These are phyloP conservation scores for Cystofilobasidium capitatum DNA, from an alignment of 768 basidiomycete species.

Conservation along the genomic window DNA sequence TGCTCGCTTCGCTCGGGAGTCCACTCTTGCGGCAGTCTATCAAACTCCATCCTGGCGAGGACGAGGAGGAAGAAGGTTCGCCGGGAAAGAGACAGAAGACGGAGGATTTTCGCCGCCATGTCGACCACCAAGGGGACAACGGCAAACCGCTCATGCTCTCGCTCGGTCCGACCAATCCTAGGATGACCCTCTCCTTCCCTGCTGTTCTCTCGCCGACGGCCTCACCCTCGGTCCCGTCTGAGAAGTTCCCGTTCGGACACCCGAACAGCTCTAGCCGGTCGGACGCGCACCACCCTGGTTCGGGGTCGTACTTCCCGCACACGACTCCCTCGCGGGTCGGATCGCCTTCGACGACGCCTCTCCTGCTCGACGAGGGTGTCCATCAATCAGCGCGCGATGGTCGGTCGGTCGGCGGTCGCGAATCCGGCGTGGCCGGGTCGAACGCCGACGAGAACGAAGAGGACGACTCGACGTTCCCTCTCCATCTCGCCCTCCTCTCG, in stretches of 20 bases:
- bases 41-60: too few species aligned
- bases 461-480: neutral
- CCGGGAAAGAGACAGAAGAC: neutral
- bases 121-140: too few species aligned
- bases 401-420: neutral
- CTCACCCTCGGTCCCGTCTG: neutral
- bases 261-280: neutral
- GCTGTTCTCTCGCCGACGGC: slow-evolving; percentile 3
- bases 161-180: neutral
- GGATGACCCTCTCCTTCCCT: neutral
- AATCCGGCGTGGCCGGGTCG: neutral
- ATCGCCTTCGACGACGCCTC: neutral
- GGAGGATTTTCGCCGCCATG: neutral
- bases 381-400: too few species aligned
- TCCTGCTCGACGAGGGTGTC: neutral
- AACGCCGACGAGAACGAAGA: neutral
- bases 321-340: neutral
- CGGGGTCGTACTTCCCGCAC: neutral
- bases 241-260: neutral
- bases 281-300: neutral
- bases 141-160: slow-evolving; percentile 1
- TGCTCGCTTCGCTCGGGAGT: neutral
- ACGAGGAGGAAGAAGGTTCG: neutral
- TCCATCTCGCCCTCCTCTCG: neutral
- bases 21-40: neutral